Conservation (phyloP, 164 flowering plant genomes). For the Aristolochia fimbriata region DNA sequence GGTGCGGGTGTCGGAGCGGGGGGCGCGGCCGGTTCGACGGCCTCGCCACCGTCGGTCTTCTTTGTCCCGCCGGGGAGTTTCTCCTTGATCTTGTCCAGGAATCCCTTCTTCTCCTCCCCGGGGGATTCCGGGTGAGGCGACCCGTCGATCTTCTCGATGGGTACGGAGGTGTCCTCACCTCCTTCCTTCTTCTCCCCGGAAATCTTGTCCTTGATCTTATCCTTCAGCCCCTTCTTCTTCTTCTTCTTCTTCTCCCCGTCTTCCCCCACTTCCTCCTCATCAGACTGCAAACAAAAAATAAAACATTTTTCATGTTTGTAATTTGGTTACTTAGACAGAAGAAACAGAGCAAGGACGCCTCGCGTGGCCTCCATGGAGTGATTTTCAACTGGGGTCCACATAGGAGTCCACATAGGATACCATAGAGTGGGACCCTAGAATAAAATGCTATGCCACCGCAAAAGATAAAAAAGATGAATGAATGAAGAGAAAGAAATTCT, state of each 20-base stretch:
- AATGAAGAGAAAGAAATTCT: slow-evolving; percentile 9
- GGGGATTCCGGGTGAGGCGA: slow-evolving; percentile 2
- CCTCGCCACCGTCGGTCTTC: slow-evolving; percentile 19
- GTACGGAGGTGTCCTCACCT: slow-evolving; percentile 1
- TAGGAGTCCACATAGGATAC: too few relatives aligned
- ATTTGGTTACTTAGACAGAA: too few relatives aligned
- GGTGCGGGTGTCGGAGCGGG: not conserved
- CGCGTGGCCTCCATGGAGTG: too few relatives aligned
- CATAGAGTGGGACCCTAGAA: too few relatives aligned
- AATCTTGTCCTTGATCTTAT: slow-evolving; percentile 38
- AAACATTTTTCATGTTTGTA: too few relatives aligned
- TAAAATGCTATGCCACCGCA: too few relatives aligned
- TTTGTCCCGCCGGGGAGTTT: slow-evolving; percentile 50
- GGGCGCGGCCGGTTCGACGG: slow-evolving; percentile 5
- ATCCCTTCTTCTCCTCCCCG: slow-evolving; percentile 37
- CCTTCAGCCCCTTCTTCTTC: slow-evolving; percentile 56
- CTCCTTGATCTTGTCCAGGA: slow-evolving; percentile 64
- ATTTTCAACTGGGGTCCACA: too few relatives aligned
- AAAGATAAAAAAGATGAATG: not conserved
- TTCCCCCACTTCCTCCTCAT: slow-evolving; percentile 57
- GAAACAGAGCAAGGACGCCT: too few relatives aligned
- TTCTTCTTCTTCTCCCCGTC: slow-evolving; percentile 48
- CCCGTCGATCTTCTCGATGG: slow-evolving; percentile 1
- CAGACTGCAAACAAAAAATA: slow-evolving; percentile 29
- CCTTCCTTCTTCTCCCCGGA: slow-evolving; percentile 22